Evolutionary conservation across 192 early-diverging fungal genomes (phyloP), one percentile per base, ranked within the genome.

Genomic region (Funneliformis geosporum): DNA sequence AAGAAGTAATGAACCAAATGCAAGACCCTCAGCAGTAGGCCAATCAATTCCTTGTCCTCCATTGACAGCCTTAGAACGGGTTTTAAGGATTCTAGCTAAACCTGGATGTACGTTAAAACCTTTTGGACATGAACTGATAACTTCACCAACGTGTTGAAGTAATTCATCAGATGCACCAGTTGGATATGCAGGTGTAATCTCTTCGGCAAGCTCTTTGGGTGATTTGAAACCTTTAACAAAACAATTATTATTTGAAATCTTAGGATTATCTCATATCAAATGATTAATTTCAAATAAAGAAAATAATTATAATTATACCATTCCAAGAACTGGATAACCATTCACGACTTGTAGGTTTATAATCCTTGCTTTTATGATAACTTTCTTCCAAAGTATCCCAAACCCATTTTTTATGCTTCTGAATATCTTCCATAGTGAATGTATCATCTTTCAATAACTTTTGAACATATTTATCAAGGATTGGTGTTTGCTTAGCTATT

Each of bases 261-360:
- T 33, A 60, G 18, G 10, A 46, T 8, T 59, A 28, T 2, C 18
- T 39, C 21, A 25, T 18, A 28, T 44, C 43, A 44, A 55, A 60
- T 61, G 0, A 42, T 38, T 25, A 21, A 61, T 61, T 23, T n/a
- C n/a, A n/a, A 3, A 18, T 7, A 61, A 38, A 12, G 25, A 38
- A 7, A 16, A 38, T 67, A 38, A 38, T 66, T 46, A 23, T 16
- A 25, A 11, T 28, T 81, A 87, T 89, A 79, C 94, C 96, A 61
- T 94, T 89, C 97, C 97, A 99, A 68, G 92, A 93, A 80, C 92
- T 95, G 66, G 97, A 95, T 81, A 96, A 88, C 97, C 97, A 99
- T 88, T 99, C 97, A 79, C 93, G 92, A 76, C 92, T 89, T 43
- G 90, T 94, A 66, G 95, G 91, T 85, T 93, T 92, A 88, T 99